Base-by-base conservation (phyloP, 1,139 yeast species). In the Debaryomyces coudertii region DNA sequence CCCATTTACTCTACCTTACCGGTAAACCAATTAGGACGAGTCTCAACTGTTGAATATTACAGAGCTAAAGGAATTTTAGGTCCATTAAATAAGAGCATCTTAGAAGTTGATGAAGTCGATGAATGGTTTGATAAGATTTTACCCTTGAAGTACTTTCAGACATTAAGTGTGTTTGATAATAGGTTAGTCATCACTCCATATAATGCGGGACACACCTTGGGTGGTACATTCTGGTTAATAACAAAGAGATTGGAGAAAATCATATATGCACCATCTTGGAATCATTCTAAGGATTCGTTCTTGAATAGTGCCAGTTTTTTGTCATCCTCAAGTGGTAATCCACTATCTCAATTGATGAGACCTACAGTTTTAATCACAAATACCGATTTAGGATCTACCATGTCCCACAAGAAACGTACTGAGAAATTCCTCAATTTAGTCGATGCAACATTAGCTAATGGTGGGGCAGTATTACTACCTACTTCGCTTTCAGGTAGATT, bases 261-360 rank as follows among this genome's bases (percentile, higher is more conserved):
- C 14, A 73, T 93, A 2, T 90, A 90, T 64, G 96, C 97, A 0
- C 93, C 95, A 3, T 84, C 89, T 40, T 93, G 99, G 98, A 92
- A 92, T 62, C 99, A 93, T 63, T 85, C 97, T 1, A 83, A 83
- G 51, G 98, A 93, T 58, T 79, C 89, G 0, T 92, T 90, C 57
- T 69, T 93, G 47, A 87, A 87, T 55, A 81, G 88, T 47, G 93
- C 97, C n/a, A 82, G 86, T 12, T 76, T 90, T 44, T 66, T 87
- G 41, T 64, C 76, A 7, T 52, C 70, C 5, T 53, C 69, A 8
- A 71, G 66, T 22, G 79, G 77, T 7, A 70, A 78, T 44, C 83
- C 93, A 0, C 66, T 81, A n/a, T 77, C 87, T 5, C 78, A 82
- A 43, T 69, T 92, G 28, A 63, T 82, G 52, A 76, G 96, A 57